Conservation (phyloP, 768 basidiomycete genomes). For the Rhodotorula toruloides region DNA sequence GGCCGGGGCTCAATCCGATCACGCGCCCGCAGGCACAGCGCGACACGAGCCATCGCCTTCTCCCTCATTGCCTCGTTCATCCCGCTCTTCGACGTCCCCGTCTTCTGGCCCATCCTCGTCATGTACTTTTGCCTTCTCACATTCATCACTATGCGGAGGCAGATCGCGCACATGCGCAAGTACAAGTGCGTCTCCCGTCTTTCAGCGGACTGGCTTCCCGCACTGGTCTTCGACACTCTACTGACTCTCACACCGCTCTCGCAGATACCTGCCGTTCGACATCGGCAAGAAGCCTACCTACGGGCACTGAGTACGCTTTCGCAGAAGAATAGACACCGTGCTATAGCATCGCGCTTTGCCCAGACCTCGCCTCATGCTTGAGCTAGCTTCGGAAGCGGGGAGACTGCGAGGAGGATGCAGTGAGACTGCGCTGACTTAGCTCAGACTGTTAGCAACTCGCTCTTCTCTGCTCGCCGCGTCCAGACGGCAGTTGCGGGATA, state of each 20-base stretch:
- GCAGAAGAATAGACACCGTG: not conserved
- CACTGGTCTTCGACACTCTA: too few relatives aligned
- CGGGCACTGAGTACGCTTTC: not conserved
- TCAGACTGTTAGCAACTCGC: too few relatives aligned
- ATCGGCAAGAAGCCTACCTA: conserved; percentile 67
- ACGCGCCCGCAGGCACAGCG: conserved; percentile 64
- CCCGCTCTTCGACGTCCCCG: conserved; percentile 81
- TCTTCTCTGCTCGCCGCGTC: too few relatives aligned
- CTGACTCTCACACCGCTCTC: too few relatives aligned
- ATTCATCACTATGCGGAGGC: conserved; percentile 83
- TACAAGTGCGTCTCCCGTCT: conserved; percentile 68
- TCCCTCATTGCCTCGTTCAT: conserved; percentile 76
- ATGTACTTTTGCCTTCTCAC: conserved; percentile 95
- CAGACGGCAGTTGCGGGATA: too few relatives aligned
- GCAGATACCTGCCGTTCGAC: conserved; percentile 67
- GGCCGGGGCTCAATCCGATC: too few relatives aligned
- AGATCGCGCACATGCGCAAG: conserved; percentile 99
- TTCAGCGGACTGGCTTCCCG: not conserved
- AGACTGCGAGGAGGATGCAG: too few relatives aligned
- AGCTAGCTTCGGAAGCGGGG: too few relatives aligned
- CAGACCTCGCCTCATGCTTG: not conserved
- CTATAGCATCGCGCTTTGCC: too few relatives aligned
- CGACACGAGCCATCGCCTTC: conserved; percentile 80
- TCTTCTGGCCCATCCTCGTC: conserved; percentile 98
- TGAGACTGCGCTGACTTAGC: too few relatives aligned